A percentile compares a stretch with the other conserved stretches of the same genome.
phyloP scores from a whole-genome alignment of 148 eudicot species.

The Rhododendron simsii region DNA sequence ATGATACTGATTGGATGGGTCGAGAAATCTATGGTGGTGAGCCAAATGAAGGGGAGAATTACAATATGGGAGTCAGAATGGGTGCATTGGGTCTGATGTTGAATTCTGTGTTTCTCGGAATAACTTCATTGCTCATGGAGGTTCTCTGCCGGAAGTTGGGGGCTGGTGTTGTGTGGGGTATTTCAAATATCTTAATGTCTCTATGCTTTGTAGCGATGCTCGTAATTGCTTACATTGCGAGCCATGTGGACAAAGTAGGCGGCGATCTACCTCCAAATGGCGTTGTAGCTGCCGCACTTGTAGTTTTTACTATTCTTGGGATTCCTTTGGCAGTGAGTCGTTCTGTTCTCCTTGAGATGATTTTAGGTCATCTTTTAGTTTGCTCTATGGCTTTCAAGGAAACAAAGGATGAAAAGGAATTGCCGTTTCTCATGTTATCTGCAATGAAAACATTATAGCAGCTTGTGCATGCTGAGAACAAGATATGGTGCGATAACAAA shows the following conservation, averaged over 20 bases:
- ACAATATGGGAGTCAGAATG: slow-evolving; percentile 80
- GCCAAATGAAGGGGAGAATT: slow-evolving; percentile 69
- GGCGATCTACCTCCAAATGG: slow-evolving; percentile 56
- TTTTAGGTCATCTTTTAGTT: slow-evolving; percentile 4
- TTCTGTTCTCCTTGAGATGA: slow-evolving; percentile 4
- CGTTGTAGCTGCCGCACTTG: slow-evolving; percentile 66
- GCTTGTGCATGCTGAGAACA: not conserved
- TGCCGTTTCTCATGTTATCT: not conserved
- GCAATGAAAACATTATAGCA: not conserved
- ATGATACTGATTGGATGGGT: slow-evolving; percentile 99
- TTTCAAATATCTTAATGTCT: slow-evolving; percentile 82
- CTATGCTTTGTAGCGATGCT: slow-evolving; percentile 82
- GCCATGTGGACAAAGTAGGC: slow-evolving; percentile 32
- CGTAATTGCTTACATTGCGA: slow-evolving; percentile 44
- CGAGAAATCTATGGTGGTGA: slow-evolving; percentile 89
- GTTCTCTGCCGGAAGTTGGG: slow-evolving; percentile 81
- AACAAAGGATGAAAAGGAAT: not conserved
- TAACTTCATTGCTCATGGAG: slow-evolving; percentile 90
- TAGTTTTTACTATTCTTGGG: slow-evolving; percentile 78
- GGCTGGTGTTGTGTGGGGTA: slow-evolving; percentile 90
- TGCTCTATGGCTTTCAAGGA: not conserved
- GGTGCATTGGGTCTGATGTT: slow-evolving; percentile 93
- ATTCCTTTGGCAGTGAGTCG: slow-evolving; percentile 89
- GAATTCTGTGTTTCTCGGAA: slow-evolving; percentile 79
- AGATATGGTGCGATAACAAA: not conserved